phyloP scores from a whole-genome alignment of 2,329 filamentous ascomycete genomes.

The Stachybotrys chartarum region DNA sequence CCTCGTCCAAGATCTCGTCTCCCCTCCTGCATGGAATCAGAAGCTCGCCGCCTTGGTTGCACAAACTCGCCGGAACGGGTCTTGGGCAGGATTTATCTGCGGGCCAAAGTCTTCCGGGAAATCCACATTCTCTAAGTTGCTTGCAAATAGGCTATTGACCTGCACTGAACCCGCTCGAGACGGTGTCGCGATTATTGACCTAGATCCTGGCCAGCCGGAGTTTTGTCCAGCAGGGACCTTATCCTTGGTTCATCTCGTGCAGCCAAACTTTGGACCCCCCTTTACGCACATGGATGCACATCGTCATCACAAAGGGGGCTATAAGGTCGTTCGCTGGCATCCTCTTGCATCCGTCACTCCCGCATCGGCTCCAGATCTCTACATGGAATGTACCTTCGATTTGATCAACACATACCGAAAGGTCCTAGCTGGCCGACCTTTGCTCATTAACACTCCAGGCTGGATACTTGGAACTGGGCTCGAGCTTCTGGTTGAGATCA shows the following conservation, averaged over 20 bases:
- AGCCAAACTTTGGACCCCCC: constrained; percentile 57
- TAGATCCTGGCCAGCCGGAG: constrained; percentile 73
- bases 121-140: constrained; percentile 62
- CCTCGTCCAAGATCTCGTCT: constrained; percentile 46
- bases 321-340: constrained; percentile 51
- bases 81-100: constrained; percentile 49
- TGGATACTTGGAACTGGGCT: constrained; percentile 68
- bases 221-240: constrained; percentile 64
- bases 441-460: constrained; percentile 68
- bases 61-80: constrained; percentile 21
- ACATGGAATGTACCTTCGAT: constrained; percentile 55
- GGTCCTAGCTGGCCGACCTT: constrained; percentile 36
- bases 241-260: constrained; percentile 54
- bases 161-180: constrained; percentile 8
- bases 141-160: constrained; percentile 62
- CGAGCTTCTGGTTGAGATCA: constrained; percentile 53
- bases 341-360: constrained; percentile 59
- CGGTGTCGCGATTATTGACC: constrained; percentile 56
- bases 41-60: constrained; percentile 39
- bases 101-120: constrained; percentile 70
- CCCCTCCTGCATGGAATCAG: constrained; percentile 55
- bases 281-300: constrained; percentile 51
- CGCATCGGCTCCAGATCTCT: constrained; percentile 59
- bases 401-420: constrained; percentile 52
- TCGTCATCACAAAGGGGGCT: constrained; percentile 15